Evolutionary conservation across 306 rosid genomes (phyloP), one percentile per base, ranked within the genome.

Genomic region (Medicago lupulina): DNA sequence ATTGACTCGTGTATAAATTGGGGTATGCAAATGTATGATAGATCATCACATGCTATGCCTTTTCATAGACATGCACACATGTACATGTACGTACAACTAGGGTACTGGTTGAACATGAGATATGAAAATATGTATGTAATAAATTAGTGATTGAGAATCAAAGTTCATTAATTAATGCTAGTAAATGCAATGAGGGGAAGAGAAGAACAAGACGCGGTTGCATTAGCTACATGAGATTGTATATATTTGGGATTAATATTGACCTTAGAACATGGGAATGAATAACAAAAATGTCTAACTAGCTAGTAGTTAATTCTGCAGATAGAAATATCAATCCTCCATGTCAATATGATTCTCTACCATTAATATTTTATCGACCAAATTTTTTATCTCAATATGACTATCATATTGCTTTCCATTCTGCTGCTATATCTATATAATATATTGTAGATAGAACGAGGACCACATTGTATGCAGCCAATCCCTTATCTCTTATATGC

Each of bases 181-280:
- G 18, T 54, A 9, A 21, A 9, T 54, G 61, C 7, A 54, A 2
- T 54, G 12, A 53, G 17, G 9, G n/a, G 19, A 36, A 50, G 47
- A 38, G 65, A 64, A 64, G 79, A 63, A 72, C 81, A 49, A 38
- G 71, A 76, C 44, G 16, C 17, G 17, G 77, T 53, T 54, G 82
- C 79, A 82, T 36, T 25, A n/a, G 23, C 8, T 25, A 55, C 10
- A 13, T 59, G 2, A n/a, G n/a, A 55, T 3, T n/a, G n/a, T n/a
- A n/a, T n/a, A n/a, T n/a, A n/a, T n/a, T 8, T 25, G 16, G 18
- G 44, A 61, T 34, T 31, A 38, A 64, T 39, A 16, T 64, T 40
- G 82, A 76, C 81, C 84, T 75, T 76, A 63, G 77, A 87, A 83
- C 86, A 77, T 79, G 90, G 85, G 68, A 17, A 17, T 44, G 78